phyloP scores from a whole-genome alignment of 2,329 filamentous ascomycete species.

The Colletotrichum sp. region DNA sequence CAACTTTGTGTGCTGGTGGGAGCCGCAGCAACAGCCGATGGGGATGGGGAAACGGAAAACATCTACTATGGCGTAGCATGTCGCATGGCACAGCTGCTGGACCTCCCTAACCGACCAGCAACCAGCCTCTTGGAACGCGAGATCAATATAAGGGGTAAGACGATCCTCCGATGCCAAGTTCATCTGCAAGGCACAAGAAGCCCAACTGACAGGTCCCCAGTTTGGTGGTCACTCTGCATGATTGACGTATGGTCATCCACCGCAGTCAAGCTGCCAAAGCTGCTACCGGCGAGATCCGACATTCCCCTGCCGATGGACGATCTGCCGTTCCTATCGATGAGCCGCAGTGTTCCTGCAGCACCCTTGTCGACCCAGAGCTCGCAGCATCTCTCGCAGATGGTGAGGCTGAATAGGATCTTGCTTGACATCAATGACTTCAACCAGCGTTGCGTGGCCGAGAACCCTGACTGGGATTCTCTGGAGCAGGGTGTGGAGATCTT shows the following conservation, averaged over 20 bases:
- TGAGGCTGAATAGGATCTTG: constrained; percentile 35
- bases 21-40: constrained; percentile 35
- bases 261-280: constrained; percentile 26
- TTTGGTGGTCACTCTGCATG: constrained; percentile 28
- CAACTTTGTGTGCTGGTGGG: constrained; percentile 44
- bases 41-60: constrained; percentile 38
- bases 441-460: constrained; percentile 30
- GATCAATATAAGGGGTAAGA: constrained; percentile 33
- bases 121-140: constrained; percentile 34
- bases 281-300: constrained; percentile 23
- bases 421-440: constrained; percentile 45
- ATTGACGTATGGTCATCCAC: constrained; percentile 27
- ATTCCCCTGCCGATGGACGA: constrained; percentile 42
- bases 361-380: constrained; percentile 17
- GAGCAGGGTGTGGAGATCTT: constrained; percentile 31
- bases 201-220: constrained; percentile 14
- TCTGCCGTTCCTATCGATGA: constrained; percentile 31
- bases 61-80: constrained; percentile 42
- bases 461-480: constrained; percentile 31
- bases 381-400: constrained; percentile 33
- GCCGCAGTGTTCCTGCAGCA: neutral
- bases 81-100: constrained; percentile 37
- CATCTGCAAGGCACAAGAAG: constrained; percentile 9
- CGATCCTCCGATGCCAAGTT: neutral
- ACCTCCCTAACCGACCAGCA: constrained; percentile 34